Base-by-base conservation (phyloP, 495 filamentous ascomycete genomes). In the Hypoxylon lenormandii region DNA sequence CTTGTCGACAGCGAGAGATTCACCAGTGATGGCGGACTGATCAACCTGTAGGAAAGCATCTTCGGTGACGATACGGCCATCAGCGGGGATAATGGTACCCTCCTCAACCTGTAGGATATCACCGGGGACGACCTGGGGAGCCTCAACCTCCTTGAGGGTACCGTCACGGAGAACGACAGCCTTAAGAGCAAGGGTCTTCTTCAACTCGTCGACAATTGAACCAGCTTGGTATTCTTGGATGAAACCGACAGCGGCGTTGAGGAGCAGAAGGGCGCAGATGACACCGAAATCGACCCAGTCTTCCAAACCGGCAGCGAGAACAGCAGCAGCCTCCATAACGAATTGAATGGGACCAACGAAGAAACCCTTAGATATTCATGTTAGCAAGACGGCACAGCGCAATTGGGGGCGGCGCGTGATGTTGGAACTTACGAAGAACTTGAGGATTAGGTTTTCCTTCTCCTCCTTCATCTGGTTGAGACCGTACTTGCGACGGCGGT, bases 341-440 rank as follows among this genome's bases (percentile, higher is more conserved):
- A 92, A 93, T 76, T 96, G 93, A 72, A 97, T 94, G 30, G 93
- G 93, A 65, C 93, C 93, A 69, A 93, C 83, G 80, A 97, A 96
- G 82, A 90, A 95, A 61, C 80, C 74, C 74, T 76, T 33, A 51
- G 1, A 4, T 26, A 36, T 3, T 43, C 26, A 21, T n/a, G 58
- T 72, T 66, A 73, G 49, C n/a, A 8, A 26, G 18, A 6, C n/a
- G n/a, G n/a, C 0, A 12, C 10, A 15, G 15, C 22, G 26, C 2
- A 22, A 5, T 0, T 45, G 22, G 38, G 18, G 49, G 30, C 13
- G 18, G 3, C 18, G 28, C 12, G 36, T 7, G 4, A 5, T 8
- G 30, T 33, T 33, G 30, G 4, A 7, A 56, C 74, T 42, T 60
- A 81, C 82, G 19, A 96, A 76, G 75, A 97, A 96, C 80, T 95